Conservation (phyloP, 1,139 yeast genomes). For the Sugiyamaella pinicola region DNA sequence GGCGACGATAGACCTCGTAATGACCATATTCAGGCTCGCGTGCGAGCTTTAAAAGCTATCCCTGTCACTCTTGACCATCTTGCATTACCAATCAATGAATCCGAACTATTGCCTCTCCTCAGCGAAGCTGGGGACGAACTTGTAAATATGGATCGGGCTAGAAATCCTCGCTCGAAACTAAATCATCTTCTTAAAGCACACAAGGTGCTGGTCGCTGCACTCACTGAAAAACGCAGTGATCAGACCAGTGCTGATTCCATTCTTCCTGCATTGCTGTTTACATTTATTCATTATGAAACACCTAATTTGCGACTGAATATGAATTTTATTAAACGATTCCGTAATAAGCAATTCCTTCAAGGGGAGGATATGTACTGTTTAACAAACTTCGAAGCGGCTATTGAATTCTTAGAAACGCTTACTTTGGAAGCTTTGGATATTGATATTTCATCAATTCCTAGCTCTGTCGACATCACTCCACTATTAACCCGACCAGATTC, state of each 20-base stretch:
- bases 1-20: conserved; percentile 38
- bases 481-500: conserved; percentile 27
- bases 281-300: conserved; percentile 49
- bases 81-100: conserved; percentile 33
- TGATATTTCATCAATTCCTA: conserved; percentile 26
- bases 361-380: conserved; percentile 61
- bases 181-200: conserved; percentile 47
- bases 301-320: conserved; percentile 54
- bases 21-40: conserved; percentile 35
- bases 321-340: conserved; percentile 57
- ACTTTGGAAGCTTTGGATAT: conserved; percentile 47
- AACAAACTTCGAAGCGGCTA: conserved; percentile 67
- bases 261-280: conserved; percentile 57
- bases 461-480: conserved; percentile 32
- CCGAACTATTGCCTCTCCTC: conserved; percentile 24
- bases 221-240: conserved; percentile 32
- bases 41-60: conserved; percentile 34
- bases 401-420: conserved; percentile 54
- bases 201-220: conserved; percentile 43
- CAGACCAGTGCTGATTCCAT: conserved; percentile 52
- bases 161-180: conserved; percentile 48
- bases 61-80: conserved; percentile 36
- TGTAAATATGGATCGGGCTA: conserved; percentile 33
- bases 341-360: conserved; percentile 49
- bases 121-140: conserved; percentile 29